A percentile compares a stretch with the other conserved stretches of the same genome.
Conservation (phyloP, 2,329 filamentous ascomycete genomes). For the Aaosphaeria arxii region DNA sequence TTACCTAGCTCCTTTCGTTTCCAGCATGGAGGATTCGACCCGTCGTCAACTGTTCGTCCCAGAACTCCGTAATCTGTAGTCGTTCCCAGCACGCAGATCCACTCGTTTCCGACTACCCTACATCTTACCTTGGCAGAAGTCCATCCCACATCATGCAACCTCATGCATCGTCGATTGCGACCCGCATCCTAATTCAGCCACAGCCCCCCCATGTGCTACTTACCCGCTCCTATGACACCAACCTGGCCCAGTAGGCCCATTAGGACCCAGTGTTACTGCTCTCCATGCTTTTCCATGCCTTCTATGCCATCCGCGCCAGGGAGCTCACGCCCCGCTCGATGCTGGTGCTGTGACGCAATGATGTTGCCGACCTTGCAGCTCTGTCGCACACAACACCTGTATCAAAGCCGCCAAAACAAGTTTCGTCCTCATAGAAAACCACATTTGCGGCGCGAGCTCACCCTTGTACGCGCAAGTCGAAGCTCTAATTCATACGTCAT, state of each 20-base stretch:
- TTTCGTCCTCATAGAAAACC: conserved; percentile 23
- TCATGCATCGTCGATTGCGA: conserved; percentile 29
- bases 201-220: conserved; percentile 17
- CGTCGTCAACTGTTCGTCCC: no score
- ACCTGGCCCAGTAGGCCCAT: conserved; percentile 12
- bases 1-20: no score
- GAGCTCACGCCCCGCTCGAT: conserved; percentile 32
- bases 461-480: conserved; percentile 20
- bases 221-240: conserved; percentile 25
- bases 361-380: conserved; percentile 15
- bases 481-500: conserved; percentile 34
- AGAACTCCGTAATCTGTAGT: no score
- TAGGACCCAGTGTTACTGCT: neutral
- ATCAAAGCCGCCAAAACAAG: conserved; percentile 32
- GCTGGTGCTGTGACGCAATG: conserved; percentile 36
- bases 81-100: no score
- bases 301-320: conserved; percentile 12
- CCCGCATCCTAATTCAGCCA: conserved; percentile 25
- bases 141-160: neutral
- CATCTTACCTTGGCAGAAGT: no score
- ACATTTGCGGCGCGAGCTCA: conserved; percentile 33
- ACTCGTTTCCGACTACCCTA: no score
- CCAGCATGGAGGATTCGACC: no score
- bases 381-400: conserved; percentile 22
- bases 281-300: no score